Conservation (phyloP, 2,329 filamentous ascomycete species). For the Ophiostoma australiae region DNA sequence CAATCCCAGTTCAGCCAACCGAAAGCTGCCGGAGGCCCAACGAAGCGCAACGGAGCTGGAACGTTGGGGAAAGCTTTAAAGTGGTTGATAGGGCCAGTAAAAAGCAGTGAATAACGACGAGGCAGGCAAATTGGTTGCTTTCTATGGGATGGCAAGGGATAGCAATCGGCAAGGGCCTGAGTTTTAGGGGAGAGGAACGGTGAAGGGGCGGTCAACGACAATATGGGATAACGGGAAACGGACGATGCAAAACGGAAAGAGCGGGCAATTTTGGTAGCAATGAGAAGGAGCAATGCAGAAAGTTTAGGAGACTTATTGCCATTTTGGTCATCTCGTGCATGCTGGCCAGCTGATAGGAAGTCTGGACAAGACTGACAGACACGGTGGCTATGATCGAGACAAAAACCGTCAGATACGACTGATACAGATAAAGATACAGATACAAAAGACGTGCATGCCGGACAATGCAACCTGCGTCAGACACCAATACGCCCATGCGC, state of each 20-base stretch:
- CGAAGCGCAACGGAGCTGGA: constrained; percentile 24
- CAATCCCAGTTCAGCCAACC: constrained; percentile 24
- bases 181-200: neutral
- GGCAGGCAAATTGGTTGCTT: neutral
- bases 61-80: constrained; percentile 27
- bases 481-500: neutral
- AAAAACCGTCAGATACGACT: neutral
- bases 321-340: neutral
- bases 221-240: neutral
- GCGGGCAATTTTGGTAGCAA: neutral
- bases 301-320: neutral
- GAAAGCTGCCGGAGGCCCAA: constrained; percentile 22
- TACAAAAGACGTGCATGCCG: neutral
- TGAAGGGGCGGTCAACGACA: neutral
- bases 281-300: neutral
- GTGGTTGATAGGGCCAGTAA: neutral
- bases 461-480: constrained; percentile 13
- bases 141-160: neutral
- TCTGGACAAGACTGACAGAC: neutral
- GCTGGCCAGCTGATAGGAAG: neutral
- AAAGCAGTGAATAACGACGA: neutral
- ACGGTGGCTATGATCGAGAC: neutral
- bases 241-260: neutral
- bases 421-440: neutral
- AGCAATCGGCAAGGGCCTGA: neutral